Base-by-base conservation (phyloP, 768 basidiomycete species). In the Pluteus cervinus region DNA sequence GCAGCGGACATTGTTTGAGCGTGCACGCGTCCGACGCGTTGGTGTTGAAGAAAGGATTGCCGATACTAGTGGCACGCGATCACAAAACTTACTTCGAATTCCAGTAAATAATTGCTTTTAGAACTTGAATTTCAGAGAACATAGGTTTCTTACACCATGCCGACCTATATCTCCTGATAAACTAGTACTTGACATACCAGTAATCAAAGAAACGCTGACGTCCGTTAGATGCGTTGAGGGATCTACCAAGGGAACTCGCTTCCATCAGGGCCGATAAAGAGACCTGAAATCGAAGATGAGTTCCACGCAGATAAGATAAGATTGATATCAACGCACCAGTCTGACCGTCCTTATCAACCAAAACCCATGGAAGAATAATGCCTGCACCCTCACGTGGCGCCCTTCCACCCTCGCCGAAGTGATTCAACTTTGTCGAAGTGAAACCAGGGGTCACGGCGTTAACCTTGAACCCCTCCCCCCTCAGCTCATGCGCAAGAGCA, bases 391-490 rank as follows among this genome's bases (percentile, higher is more conserved):
- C 56, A 40, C 43, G 44, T 0, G 55, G 28, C 20, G 51, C 58
- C 55, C 69, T 68, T 6, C 67, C 67, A 7, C 63, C 67, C 4
- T 53, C 39, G 3, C 52, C 33, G 41, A 60, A 66, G 33, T 38
- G 47, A 45, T 69, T 72, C 49, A 69, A 36, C 44, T 66, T 67
- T 30, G 67, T 65, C 18, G 64, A 56, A 2, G 65, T 71, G 41
- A 58, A 81, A 1, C 82, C 82, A 11, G 82, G 82, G 0, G 76
- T 77, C 4, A 81, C 58, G 2, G 68, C 62, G 50, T 84, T 84
- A 29, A 80, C 75, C 41, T 73, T 72, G 45, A 84, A 77, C 15
- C 55, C 55, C 39, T 67, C 61, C 14, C 54, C 46, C 3, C 65
- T 68, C 61, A 83, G 68, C 54, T 83, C 80, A 11, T 74, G 68